Evolutionary conservation across 1,284 basidiomycete genomes (phyloP).

Genomic region (Ustilago xerochloae): DNA sequence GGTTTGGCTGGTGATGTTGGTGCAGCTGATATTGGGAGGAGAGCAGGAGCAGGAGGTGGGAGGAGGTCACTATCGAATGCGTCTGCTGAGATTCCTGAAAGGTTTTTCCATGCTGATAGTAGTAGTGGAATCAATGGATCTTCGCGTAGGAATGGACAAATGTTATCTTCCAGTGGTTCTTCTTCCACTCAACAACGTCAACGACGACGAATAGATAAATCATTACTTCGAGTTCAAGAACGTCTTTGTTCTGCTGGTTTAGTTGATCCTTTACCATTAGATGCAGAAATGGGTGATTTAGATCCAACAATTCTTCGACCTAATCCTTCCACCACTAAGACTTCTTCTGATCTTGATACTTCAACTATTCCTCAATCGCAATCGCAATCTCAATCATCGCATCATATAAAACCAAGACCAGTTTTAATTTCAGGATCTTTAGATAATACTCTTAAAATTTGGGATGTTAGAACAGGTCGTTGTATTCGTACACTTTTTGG

Average conservation of each 20-base stretch:
- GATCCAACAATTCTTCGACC: constrained; percentile 35
- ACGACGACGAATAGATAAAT: constrained; percentile 52
- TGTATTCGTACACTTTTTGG: constrained; percentile 89
- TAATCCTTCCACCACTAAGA: not conserved
- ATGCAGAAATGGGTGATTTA: constrained; percentile 63
- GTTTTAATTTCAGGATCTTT: constrained; percentile 88
- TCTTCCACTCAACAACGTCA: constrained; percentile 15
- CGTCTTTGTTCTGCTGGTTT: constrained; percentile 59
- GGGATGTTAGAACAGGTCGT: constrained; percentile 91
- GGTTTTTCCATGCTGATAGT: constrained; percentile 29
- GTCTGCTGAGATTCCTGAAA: constrained; percentile 27
- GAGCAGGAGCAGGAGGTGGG: constrained; percentile 10
- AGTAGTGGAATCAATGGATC: not conserved
- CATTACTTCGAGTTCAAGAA: constrained; percentile 55
- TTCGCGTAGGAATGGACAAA: constrained; percentile 5
- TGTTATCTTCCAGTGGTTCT: not conserved
- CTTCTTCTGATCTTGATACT: not conserved
- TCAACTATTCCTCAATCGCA: not conserved
- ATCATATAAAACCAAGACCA: constrained; percentile 65
- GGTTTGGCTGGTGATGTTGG: constrained; percentile 14
- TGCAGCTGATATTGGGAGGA: constrained; percentile 26
- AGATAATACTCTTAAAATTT: constrained; percentile 95
- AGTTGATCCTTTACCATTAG: constrained; percentile 56
- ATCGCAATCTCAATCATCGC: no score
- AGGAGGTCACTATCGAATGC: constrained; percentile 14